phyloP scores from a whole-genome alignment of 805 yeast genomes.

The Wickerhamomyces rabaulensis region DNA sequence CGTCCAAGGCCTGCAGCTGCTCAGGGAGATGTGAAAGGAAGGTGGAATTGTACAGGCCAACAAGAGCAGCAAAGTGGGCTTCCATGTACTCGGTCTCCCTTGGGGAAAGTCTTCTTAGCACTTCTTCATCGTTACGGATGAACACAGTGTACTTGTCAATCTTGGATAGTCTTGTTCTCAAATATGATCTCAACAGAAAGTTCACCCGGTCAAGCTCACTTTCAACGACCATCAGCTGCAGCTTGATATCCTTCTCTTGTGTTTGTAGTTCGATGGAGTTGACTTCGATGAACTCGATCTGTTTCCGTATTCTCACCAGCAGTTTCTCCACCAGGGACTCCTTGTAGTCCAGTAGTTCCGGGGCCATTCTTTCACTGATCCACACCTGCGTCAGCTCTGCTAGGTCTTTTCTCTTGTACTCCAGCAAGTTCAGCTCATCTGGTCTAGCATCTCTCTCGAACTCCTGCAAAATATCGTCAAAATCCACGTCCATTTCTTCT shows the following conservation, averaged over 20 bases:
- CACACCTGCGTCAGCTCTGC: constrained; percentile 54
- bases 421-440: constrained; percentile 15
- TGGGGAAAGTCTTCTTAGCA: constrained; percentile 40
- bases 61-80: constrained; percentile 57
- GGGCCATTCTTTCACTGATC: constrained; percentile 82
- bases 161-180: constrained; percentile 64
- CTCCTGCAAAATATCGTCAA: constrained; percentile 67
- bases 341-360: constrained; percentile 79
- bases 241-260: constrained; percentile 59
- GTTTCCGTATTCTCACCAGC: constrained; percentile 54
- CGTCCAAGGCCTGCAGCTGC: constrained; percentile 69
- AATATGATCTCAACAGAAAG: constrained; percentile 73
- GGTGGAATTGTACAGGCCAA: constrained; percentile 60
- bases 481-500: constrained; percentile 26
- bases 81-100: constrained; percentile 66
- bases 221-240: constrained; percentile 80
- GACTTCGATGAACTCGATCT: constrained; percentile 70
- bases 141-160: constrained; percentile 65
- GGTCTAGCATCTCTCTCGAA: constrained; percentile 46
- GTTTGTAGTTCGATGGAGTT: constrained; percentile 74
- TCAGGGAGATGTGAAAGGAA: constrained; percentile 67
- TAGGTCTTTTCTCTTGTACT: constrained; percentile 32
- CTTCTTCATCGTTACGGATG: constrained; percentile 42
- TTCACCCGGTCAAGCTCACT: constrained; percentile 86
- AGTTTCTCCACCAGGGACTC: constrained; percentile 52